phyloP scores from a whole-genome alignment of 257 asterid genomes.

The Solanum habrochaites region DNA sequence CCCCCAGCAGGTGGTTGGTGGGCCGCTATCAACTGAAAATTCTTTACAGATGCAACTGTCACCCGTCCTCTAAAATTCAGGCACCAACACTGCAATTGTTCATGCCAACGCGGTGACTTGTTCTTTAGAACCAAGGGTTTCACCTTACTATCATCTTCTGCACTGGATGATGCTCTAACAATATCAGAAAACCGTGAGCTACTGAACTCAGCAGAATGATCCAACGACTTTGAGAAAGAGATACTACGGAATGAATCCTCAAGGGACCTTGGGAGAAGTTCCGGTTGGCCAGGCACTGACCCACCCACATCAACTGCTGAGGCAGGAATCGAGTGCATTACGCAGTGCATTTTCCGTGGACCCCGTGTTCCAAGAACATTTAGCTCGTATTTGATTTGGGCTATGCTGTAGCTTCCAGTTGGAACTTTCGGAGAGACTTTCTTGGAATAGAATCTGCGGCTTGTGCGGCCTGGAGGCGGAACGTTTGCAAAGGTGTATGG shows the following conservation, averaged over 20 bases:
- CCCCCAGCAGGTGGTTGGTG: slow-evolving; percentile 15
- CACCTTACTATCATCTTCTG: slow-evolving; percentile 10
- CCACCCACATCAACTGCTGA: slow-evolving; percentile 51
- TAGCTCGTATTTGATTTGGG: slow-evolving; percentile 52
- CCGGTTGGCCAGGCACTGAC: slow-evolving; percentile 42
- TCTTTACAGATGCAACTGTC: slow-evolving; percentile 60
- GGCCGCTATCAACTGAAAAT: slow-evolving; percentile 52
- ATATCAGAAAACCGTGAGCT: slow-evolving; percentile 46
- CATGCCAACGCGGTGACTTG: slow-evolving; percentile 66
- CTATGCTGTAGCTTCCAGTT: slow-evolving; percentile 42
- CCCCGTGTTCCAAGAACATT: slow-evolving; percentile 67
- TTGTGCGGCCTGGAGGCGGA: slow-evolving; percentile 53
- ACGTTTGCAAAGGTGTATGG: slow-evolving; percentile 39
- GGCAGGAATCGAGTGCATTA: slow-evolving; percentile 50
- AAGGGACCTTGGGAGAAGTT: slow-evolving; percentile 40
- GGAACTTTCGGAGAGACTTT: slow-evolving; percentile 73
- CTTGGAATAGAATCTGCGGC: slow-evolving; percentile 74
- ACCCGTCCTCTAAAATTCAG: slow-evolving; percentile 61
- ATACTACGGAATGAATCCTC: slow-evolving; percentile 57
- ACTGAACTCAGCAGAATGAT: slow-evolving; percentile 45
- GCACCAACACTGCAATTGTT: slow-evolving; percentile 68
- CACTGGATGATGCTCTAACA: slow-evolving; percentile 10
- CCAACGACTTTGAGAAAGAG: slow-evolving; percentile 32
- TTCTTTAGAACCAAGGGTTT: slow-evolving; percentile 56
- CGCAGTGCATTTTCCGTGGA: slow-evolving; percentile 52